Evolutionary conservation across 306 rosid species (phyloP), one percentile per base, ranked within the genome.

Genomic region (Lathyrus aphaca): DNA sequence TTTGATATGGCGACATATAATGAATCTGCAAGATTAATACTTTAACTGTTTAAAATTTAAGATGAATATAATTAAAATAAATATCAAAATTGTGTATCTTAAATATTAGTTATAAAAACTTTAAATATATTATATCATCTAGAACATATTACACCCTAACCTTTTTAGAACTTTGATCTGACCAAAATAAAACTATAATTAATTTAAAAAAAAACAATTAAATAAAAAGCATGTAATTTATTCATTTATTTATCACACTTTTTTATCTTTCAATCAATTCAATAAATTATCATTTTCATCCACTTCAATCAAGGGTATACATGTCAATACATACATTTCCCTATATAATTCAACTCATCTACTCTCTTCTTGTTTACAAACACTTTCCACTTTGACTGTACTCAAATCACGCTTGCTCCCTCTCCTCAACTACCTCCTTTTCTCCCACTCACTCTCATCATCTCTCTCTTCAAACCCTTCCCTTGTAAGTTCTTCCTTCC

Each of bases 281-380:
- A 65, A 8, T 61, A 16, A 17, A 62, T 18, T 6, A 40, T 66
- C 63, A 61, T 37, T 75, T 30, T 57, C 39, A 50, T 59, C 16
- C 42, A 74, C 63, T 60, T 71, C 39, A 64, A 54, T 35, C 61
- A 50, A 85, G 96, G 96, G 80, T 63, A 84, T 80, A 72, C 78
- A 15, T 58, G 96, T 86, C 87, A 85, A 76, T 64, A 37, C 66
- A 0, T 6, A 21, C 14, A 3, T 50, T 50, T 50, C 55, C 84
- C 96, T 90, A 85, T 88, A 84, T 91, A 88, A 83, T 76, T 84
- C 71, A 73, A 59, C 80, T 64, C 76, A 74, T 81, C 82, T 79
- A 78, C 86, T 40, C 46, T 42, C 79, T 65, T 67, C 76, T 64
- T 69, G 64, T 72, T 60, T 74, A 74, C 73, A 64, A 39, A 39